Percentiles rank a stretch among this genome's conserved stretches.
phyloP scores from a whole-genome alignment of 805 yeast genomes.

The Metschnikowia henanensis region DNA sequence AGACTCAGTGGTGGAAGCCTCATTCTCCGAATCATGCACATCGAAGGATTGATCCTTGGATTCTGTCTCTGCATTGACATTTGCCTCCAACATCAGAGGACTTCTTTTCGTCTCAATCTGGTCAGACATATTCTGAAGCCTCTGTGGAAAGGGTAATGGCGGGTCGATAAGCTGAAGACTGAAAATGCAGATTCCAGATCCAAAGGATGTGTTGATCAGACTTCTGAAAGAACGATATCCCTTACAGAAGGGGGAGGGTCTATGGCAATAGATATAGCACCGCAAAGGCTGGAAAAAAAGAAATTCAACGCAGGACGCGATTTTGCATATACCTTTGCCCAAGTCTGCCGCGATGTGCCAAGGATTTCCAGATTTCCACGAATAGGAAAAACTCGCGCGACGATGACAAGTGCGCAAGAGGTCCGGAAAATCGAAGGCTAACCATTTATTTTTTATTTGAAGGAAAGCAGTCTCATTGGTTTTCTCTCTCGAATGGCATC shows the following conservation, averaged over 20 bases:
- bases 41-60: constrained; percentile 5
- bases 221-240: constrained; percentile 2
- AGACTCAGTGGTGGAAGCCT: constrained; percentile 9
- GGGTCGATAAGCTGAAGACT: not conserved
- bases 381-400: not conserved
- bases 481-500: too few species aligned
- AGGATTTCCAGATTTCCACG: not conserved
- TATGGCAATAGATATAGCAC: not conserved
- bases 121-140: constrained; percentile 4
- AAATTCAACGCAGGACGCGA: not conserved
- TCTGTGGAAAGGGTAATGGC: not conserved
- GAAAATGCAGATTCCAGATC: not conserved
- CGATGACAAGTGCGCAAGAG: constrained; percentile 1
- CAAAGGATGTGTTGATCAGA: constrained; percentile 1
- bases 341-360: not conserved
- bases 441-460: not conserved
- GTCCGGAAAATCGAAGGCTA: not conserved
- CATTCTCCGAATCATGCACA: constrained; percentile 13
- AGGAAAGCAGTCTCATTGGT: too few species aligned
- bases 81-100: constrained; percentile 7
- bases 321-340: not conserved
- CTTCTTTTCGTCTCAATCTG: constrained; percentile 5
- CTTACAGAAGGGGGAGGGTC: not conserved
- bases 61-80: constrained; percentile 5
- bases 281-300: not conserved